These are phyloP conservation scores for Eucalyptus pauciflora DNA, from an alignment of 345 rosid genomes.

Conservation along the genomic window DNA sequence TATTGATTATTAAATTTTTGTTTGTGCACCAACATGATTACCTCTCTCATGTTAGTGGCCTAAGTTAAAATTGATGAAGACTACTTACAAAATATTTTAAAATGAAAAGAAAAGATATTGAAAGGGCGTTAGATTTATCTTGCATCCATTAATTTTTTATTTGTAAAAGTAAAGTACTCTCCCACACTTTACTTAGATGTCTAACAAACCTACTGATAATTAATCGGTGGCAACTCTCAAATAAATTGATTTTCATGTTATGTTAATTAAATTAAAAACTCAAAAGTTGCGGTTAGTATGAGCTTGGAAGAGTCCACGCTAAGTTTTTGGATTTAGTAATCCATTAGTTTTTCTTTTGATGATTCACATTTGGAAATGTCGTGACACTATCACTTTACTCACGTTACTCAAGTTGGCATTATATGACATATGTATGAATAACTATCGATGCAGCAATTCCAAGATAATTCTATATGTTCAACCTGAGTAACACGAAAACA, in stretches of 20 bases:
- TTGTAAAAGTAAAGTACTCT: not conserved
- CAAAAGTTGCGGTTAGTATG: no score
- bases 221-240: not conserved
- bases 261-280: not conserved
- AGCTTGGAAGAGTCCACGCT: no score
- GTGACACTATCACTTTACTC: not conserved
- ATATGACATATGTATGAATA: not conserved
- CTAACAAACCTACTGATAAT: no score
- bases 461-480: not conserved
- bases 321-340: not conserved
- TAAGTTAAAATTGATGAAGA: not conserved
- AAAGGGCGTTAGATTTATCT: no score
- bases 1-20: no score
- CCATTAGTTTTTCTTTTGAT: no score
- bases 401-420: not conserved
- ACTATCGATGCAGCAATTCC: not conserved
- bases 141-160: no score
- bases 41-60: not conserved
- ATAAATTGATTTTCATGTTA: no score
- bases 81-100: no score
- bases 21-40: not conserved
- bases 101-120: no score
- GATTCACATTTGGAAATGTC: not conserved
- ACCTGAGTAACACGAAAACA: not conserved
- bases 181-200: not conserved